Evolutionary conservation across 169 alveolate species (phyloP).

Genomic region (Eimeria falciformis): DNA sequence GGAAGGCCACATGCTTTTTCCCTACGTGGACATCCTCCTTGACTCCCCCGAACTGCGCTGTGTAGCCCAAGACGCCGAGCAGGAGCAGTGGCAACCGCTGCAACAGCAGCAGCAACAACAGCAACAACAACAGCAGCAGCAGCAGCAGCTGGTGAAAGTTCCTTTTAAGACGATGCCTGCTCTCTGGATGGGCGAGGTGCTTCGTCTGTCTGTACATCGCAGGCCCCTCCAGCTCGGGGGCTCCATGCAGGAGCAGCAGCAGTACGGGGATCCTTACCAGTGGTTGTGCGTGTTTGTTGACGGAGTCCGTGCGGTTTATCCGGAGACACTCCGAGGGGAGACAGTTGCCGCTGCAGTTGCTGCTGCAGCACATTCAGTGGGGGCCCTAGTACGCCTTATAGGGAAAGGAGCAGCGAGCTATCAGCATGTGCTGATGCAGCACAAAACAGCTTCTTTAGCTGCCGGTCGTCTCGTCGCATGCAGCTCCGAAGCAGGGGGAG

Average conservation of each 20-base stretch:
- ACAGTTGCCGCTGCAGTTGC: conserved; percentile 41
- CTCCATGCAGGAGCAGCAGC: conserved; percentile 38
- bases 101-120: conserved; percentile 28
- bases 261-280: conserved; percentile 45
- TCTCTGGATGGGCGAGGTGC: conserved; percentile 2
- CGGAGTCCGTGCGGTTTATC: conserved; percentile 30
- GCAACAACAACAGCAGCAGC: neutral
- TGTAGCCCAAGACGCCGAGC: neutral
- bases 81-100: conserved; percentile 43
- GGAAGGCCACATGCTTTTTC: neutral
- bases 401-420: conserved; percentile 30
- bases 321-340: conserved; percentile 4
- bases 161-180: conserved; percentile 11
- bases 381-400: conserved; percentile 33
- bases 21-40: conserved; percentile 5
- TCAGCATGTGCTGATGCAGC: conserved; percentile 52
- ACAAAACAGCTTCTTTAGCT: conserved; percentile 48
- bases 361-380: conserved; percentile 57
- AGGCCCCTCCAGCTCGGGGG: conserved; percentile 6
- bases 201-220: conserved; percentile 50
- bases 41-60: neutral
- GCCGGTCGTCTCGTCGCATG: conserved; percentile 45
- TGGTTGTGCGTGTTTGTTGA: conserved; percentile 47
- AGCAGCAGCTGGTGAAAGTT: neutral
- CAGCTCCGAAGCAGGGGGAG: neutral